phyloP scores from a whole-genome alignment of 140 eudicot genomes.

The Senecio squalidus region DNA sequence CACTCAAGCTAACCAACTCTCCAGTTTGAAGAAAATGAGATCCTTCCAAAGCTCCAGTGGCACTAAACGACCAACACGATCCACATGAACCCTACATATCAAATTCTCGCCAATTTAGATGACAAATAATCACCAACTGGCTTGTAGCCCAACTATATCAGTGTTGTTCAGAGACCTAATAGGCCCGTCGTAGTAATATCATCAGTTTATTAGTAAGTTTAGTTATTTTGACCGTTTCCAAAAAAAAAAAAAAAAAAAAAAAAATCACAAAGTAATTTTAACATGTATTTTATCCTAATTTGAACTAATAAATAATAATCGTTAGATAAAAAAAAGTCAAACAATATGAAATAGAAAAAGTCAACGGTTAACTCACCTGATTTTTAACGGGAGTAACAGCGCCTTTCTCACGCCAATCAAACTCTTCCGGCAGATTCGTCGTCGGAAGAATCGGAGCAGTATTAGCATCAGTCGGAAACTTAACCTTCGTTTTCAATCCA shows the following conservation, averaged over 20 bases:
- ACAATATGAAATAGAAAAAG: background rate
- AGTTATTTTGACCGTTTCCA: no score
- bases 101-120: background rate
- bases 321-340: background rate
- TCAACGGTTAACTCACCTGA: slow-evolving; percentile 50
- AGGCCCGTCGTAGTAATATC: no score
- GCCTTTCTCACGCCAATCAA: slow-evolving; percentile 92
- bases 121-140: background rate
- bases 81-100: slow-evolving; percentile 80
- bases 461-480: slow-evolving; percentile 63
- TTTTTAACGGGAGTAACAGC: slow-evolving; percentile 83
- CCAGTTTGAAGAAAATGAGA: slow-evolving; percentile 80
- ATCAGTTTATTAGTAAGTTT: no score
- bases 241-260: no score
- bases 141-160: no score
- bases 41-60: slow-evolving; percentile 90
- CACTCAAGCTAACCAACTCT: slow-evolving; percentile 84
- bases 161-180: no score
- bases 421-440: slow-evolving; percentile 51
- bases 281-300: no score
- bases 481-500: slow-evolving; percentile 43
- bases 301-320: no score
- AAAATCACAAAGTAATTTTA: no score
- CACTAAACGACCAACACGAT: slow-evolving; percentile 94
- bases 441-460: slow-evolving; percentile 89